A percentile compares a stretch with the other conserved stretches of the same genome.
Evolutionary conservation across 306 rosid species (phyloP).

Genomic region (Vachellia collinsii): DNA sequence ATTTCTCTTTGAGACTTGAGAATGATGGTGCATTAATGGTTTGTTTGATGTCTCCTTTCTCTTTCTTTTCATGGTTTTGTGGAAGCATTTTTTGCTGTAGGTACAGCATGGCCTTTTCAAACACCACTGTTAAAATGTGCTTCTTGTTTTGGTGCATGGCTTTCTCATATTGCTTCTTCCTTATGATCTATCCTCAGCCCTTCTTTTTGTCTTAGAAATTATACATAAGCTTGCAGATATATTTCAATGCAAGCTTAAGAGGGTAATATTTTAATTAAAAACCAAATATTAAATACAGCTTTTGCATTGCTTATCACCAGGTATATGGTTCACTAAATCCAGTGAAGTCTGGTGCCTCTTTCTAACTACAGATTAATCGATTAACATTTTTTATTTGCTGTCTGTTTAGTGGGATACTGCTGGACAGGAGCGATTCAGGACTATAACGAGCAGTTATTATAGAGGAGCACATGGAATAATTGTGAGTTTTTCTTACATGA

Average conservation of each 20-base stretch:
- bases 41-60: not conserved
- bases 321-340: too few relatives aligned
- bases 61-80: not conserved
- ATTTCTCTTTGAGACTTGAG: too few relatives aligned
- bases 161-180: too few relatives aligned
- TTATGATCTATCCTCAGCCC: too few relatives aligned
- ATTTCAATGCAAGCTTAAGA: not conserved
- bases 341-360: too few relatives aligned
- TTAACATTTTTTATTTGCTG: too few relatives aligned
- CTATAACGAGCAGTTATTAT: slow-evolving; percentile 97
- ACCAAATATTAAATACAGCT: not conserved
- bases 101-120: not conserved
- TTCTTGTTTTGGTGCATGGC: not conserved
- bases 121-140: not conserved
- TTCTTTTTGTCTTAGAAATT: too few relatives aligned
- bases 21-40: not conserved
- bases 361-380: too few relatives aligned
- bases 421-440: slow-evolving; percentile 98
- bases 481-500: too few relatives aligned
- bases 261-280: not conserved
- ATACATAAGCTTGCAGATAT: too few relatives aligned
- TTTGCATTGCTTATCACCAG: too few relatives aligned
- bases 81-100: not conserved
- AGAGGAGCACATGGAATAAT: slow-evolving; percentile 99
- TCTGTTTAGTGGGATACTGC: slow-evolving; percentile 98